Evolutionary conservation across 2,329 filamentous ascomycete genomes (phyloP).

Genomic region (Talaromyces albobiverticillius): DNA sequence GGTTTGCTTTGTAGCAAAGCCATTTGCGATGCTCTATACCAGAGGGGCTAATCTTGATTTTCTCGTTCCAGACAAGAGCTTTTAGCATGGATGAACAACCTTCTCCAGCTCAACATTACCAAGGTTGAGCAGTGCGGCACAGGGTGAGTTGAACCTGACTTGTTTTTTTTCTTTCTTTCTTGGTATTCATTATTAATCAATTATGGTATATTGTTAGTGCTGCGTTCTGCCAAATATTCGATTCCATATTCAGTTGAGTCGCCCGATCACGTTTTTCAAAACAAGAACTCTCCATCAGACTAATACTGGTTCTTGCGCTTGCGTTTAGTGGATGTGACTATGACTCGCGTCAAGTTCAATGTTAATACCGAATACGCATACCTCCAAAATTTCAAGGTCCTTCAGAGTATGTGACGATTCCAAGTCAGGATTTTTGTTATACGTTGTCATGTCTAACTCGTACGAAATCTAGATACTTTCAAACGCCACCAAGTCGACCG

Average conservation of each 20-base stretch:
- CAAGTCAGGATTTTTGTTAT: too few relatives aligned
- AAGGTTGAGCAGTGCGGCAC: constrained; percentile 99
- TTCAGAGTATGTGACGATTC: constrained; percentile 79
- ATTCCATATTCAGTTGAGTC: constrained; percentile 82
- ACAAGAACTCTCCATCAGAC: neutral
- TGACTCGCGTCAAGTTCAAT: constrained; percentile 97
- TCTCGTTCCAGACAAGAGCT: constrained; percentile 78
- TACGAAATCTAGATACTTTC: constrained; percentile 67
- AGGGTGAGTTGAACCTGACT: constrained; percentile 59
- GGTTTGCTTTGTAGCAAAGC: neutral
- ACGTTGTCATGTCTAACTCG: too few relatives aligned
- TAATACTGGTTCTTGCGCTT: neutral
- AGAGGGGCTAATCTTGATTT: constrained; percentile 2
- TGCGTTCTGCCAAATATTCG: constrained; percentile 94
- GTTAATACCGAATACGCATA: constrained; percentile 97
- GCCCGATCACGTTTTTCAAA: neutral
- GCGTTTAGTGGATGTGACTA: constrained; percentile 73
- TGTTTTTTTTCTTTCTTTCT: constrained; percentile 1
- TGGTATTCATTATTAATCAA: neutral
- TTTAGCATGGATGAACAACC: constrained; percentile 93
- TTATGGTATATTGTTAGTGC: constrained; percentile 60
- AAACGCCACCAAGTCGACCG: constrained; percentile 84
- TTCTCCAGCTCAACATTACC: constrained; percentile 95
- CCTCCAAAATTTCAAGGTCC: constrained; percentile 95
- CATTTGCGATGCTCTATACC: neutral